Evolutionary conservation across 2,329 filamentous ascomycete genomes (phyloP).

Genomic region (Onygena corvina): DNA sequence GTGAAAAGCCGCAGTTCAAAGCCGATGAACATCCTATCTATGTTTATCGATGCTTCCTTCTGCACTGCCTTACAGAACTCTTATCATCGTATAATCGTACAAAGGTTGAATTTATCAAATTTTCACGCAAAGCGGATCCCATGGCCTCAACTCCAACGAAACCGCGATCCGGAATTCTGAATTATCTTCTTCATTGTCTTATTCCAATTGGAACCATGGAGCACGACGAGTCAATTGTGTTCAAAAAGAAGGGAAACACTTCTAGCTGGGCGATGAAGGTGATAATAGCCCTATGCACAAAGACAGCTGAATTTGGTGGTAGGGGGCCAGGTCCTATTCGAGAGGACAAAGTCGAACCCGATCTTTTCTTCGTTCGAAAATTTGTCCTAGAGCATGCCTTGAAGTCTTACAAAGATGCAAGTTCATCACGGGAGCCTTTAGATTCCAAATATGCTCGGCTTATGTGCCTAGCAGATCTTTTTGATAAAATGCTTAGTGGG

Average conservation of each 20-base stretch:
- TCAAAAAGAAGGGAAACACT: constrained; percentile 77
- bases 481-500: constrained; percentile 80
- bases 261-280: constrained; percentile 77
- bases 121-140: constrained; percentile 79
- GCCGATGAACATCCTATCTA: constrained; percentile 89
- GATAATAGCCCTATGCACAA: constrained; percentile 73
- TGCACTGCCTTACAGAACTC: constrained; percentile 74
- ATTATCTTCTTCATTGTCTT: constrained; percentile 80
- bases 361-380: constrained; percentile 76
- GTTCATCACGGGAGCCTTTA: constrained; percentile 61
- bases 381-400: constrained; percentile 91
- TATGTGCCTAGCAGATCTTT: constrained; percentile 77
- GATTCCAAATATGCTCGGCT: constrained; percentile 81
- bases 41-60: constrained; percentile 86
- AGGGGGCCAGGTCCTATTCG: constrained; percentile 34
- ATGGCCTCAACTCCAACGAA: constrained; percentile 83
- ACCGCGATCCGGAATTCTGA: constrained; percentile 79
- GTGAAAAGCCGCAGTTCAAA: constrained; percentile 67
- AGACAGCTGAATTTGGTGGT: constrained; percentile 65
- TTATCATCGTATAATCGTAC: constrained; percentile 84
- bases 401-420: constrained; percentile 83
- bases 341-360: constrained; percentile 32
- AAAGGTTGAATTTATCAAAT: constrained; percentile 98
- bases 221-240: constrained; percentile 58
- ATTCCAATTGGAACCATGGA: constrained; percentile 54